phyloP scores from a whole-genome alignment of 2,329 filamentous ascomycete genomes.

The Pseudomassariella vexata region DNA sequence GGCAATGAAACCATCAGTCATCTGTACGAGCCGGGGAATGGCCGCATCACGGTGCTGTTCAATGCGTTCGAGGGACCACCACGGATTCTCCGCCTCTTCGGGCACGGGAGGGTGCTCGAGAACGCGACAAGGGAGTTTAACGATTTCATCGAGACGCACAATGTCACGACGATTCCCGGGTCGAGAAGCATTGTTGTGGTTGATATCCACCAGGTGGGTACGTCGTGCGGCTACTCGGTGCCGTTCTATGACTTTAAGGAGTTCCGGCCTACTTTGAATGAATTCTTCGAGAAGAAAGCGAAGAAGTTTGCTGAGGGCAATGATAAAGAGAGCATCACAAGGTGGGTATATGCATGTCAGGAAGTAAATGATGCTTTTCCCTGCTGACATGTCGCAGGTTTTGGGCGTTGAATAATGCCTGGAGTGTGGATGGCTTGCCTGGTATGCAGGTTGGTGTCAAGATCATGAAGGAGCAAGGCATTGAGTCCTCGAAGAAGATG shows the following conservation, averaged over 20 bases:
- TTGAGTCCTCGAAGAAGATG: conserved; percentile 33
- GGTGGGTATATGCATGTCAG: conserved; percentile 11
- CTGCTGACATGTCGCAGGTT: conserved; percentile 19
- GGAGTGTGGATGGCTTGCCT: conserved; percentile 32
- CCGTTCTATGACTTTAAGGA: conserved; percentile 32
- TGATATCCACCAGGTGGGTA: conserved; percentile 30
- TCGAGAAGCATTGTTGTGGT: conserved; percentile 31
- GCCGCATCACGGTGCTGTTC: conserved; percentile 69
- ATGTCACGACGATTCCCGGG: conserved; percentile 21
- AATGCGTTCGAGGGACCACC: conserved; percentile 36
- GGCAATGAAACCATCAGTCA: conserved; percentile 73
- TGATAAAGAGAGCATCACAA: conserved; percentile 28
- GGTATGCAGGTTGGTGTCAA: conserved; percentile 26
- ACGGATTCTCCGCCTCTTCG: conserved; percentile 32
- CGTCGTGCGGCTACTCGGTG: conserved; percentile 34
- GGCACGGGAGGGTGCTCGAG: conserved; percentile 30
- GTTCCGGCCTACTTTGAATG: conserved; percentile 27
- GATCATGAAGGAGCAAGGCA: conserved; percentile 21
- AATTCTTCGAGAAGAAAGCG: conserved; percentile 25
- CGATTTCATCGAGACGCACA: conserved; percentile 26
- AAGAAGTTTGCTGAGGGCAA: conserved; percentile 24
- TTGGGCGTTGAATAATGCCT: conserved; percentile 34
- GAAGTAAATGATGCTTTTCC: neutral
- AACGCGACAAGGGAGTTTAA: conserved; percentile 22
- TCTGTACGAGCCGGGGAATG: conserved; percentile 62